Percentiles rank a stretch among this genome's conserved stretches.
Conservation (phyloP, 805 yeast genomes). For the Candida peoriensis region DNA sequence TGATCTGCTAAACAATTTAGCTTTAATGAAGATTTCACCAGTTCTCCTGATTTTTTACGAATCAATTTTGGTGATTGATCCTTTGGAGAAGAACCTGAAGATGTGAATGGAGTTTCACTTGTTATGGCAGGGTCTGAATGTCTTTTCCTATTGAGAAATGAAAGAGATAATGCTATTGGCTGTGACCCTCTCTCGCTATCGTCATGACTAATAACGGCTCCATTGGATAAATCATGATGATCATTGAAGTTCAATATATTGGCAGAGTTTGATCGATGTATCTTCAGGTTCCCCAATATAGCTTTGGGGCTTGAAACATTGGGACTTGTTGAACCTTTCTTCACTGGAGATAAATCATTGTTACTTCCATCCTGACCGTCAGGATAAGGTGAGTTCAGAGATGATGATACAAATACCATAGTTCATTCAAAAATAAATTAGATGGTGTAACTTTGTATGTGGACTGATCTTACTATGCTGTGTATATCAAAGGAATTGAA, state of each 20-base stretch:
- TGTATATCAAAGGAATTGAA: no score
- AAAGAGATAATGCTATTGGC: constrained; percentile 13
- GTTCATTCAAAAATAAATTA: no score
- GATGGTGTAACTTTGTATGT: no score
- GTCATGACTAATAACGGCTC: neutral
- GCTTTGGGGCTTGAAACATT: no score
- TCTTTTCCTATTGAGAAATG: constrained; percentile 20
- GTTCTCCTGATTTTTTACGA: constrained; percentile 85
- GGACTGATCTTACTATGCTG: no score
- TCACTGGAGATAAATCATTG: no score
- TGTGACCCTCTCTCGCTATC: neutral
- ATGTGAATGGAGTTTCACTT: neutral
- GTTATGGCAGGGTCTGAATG: constrained; percentile 11
- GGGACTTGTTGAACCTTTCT: no score
- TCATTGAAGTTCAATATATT: no score
- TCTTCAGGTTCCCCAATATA: neutral
- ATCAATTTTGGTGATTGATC: constrained; percentile 37
- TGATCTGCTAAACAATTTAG: constrained; percentile 30
- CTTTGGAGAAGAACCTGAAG: neutral
- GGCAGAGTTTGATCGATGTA: no score
- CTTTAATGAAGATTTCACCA: constrained; percentile 71
- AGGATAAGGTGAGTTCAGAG: no score
- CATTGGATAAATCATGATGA: neutral
- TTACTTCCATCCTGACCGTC: no score
- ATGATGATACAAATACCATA: no score